phyloP scores from a whole-genome alignment of 2,329 filamentous ascomycete genomes.

The Shiraia sp. region DNA sequence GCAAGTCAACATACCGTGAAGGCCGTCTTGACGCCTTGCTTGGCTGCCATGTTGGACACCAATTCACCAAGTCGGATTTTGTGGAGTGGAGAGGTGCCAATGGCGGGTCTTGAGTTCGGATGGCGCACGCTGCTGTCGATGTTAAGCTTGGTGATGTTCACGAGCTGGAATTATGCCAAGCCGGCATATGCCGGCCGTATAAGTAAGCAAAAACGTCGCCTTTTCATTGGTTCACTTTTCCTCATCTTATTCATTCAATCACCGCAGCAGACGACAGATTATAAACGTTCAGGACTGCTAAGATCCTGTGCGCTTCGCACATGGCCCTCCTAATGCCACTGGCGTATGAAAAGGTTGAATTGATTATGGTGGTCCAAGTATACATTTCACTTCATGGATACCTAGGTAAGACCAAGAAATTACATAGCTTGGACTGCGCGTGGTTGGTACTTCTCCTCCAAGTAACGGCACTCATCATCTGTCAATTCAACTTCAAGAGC shows the following conservation, averaged over 20 bases:
- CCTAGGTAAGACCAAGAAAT: too few species aligned
- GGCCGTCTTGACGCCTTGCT: conserved; percentile 30
- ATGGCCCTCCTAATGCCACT: too few species aligned
- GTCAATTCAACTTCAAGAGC: conserved; percentile 12
- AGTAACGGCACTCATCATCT: conserved; percentile 21
- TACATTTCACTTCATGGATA: too few species aligned
- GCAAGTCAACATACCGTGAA: conserved; percentile 30
- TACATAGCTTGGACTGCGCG: conserved; percentile 15
- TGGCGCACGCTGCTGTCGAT: conserved; percentile 18
- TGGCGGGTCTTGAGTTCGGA: conserved; percentile 20
- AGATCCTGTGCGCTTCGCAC: too few species aligned
- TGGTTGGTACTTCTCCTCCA: conserved; percentile 24
- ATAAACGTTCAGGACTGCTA: too few species aligned
- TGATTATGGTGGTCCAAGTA: too few species aligned
- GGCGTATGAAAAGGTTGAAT: too few species aligned
- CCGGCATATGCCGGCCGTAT: conserved; percentile 20
- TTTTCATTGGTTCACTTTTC: conserved; percentile 16
- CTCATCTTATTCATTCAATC: too few species aligned
- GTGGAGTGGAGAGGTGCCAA: conserved; percentile 28
- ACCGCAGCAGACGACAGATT: too few species aligned
- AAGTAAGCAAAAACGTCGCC: conserved; percentile 5
- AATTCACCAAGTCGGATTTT: conserved; percentile 10
- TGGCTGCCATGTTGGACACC: conserved; percentile 35
- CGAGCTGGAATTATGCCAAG: conserved; percentile 29
- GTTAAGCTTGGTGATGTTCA: conserved; percentile 32